Percentiles rank a stretch among this genome's conserved stretches.
These are phyloP conservation scores for Neurospora tetraspora DNA, from an alignment of 495 filamentous ascomycete genomes.

Conservation along the genomic window DNA sequence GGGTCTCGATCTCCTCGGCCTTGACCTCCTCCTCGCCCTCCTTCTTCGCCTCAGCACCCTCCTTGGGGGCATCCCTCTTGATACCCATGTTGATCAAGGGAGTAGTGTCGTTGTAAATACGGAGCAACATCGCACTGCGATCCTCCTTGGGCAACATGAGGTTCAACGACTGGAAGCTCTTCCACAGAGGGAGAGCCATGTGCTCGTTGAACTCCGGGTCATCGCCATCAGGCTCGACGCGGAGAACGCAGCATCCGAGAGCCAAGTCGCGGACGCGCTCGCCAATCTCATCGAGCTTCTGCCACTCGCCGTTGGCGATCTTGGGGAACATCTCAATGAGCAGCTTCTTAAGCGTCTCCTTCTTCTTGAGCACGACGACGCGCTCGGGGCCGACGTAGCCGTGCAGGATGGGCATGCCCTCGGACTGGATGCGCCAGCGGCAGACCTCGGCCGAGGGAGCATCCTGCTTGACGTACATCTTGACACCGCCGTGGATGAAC, in stretches of 20 bases:
- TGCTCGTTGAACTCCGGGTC: conserved; percentile 67
- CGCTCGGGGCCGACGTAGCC: conserved; percentile 75
- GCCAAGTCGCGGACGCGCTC: conserved; percentile 67
- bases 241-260: conserved; percentile 87
- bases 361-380: conserved; percentile 61
- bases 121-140: conserved; percentile 78
- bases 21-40: conserved; percentile 12
- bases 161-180: conserved; percentile 75
- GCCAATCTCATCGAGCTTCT: conserved; percentile 75
- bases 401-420: conserved; percentile 79
- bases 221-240: conserved; percentile 58
- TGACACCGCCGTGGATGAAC: conserved; percentile 92
- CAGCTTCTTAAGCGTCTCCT: conserved; percentile 65
- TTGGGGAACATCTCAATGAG: conserved; percentile 95
- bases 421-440: conserved; percentile 89
- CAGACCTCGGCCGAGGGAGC: conserved; percentile 74
- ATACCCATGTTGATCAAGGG: conserved; percentile 53
- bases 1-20: conserved; percentile 4
- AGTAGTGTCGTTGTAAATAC: conserved; percentile 77
- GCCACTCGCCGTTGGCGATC: conserved; percentile 55
- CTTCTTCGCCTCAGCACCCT: conserved; percentile 6
- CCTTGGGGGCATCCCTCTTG: conserved; percentile 31
- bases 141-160: conserved; percentile 98
- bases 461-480: conserved; percentile 98
- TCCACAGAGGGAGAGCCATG: conserved; percentile 87